A percentile compares a stretch with the other conserved stretches of the same genome.
Conservation (phyloP, 2,329 filamentous ascomycete species). For the Ophiocordyceps camponoti-floridani region DNA sequence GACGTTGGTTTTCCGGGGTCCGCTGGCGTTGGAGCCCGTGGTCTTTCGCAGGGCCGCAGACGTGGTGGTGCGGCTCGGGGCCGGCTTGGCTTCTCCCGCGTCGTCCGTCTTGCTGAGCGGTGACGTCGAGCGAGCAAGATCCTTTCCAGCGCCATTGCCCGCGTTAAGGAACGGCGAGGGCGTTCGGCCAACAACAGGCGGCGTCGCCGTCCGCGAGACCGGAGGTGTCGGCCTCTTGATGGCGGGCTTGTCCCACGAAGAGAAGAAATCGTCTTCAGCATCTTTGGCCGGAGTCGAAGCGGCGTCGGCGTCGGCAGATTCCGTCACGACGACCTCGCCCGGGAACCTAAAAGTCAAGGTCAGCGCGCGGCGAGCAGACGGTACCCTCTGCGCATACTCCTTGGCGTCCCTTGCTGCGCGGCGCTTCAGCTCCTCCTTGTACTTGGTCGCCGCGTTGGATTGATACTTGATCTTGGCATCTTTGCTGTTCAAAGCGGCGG, state of each 20-base stretch:
- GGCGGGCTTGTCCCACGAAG: slow-evolving; percentile 93
- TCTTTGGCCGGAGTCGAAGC: slow-evolving; percentile 66
- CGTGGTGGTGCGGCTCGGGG: slow-evolving; percentile 55
- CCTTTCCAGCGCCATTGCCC: slow-evolving; percentile 48
- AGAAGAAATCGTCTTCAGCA: slow-evolving; percentile 92
- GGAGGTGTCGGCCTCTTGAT: slow-evolving; percentile 95
- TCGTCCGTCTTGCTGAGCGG: slow-evolving; percentile 51
- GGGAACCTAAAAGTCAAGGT: slow-evolving; percentile 45
- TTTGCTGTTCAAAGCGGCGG: slow-evolving; percentile 86
- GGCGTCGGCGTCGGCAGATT: slow-evolving; percentile 48
- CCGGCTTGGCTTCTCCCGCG: slow-evolving; percentile 37
- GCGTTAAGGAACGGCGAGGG: slow-evolving; percentile 81
- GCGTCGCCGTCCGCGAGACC: slow-evolving; percentile 74
- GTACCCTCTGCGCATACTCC: slow-evolving; percentile 37
- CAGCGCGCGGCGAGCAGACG: slow-evolving; percentile 4
- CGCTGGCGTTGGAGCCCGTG: slow-evolving; percentile 27
- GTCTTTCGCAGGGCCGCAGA: slow-evolving; percentile 73
- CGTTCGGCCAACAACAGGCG: slow-evolving; percentile 61
- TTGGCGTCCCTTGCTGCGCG: slow-evolving; percentile 67
- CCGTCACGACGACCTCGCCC: slow-evolving; percentile 68
- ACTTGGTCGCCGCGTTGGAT: slow-evolving; percentile 82
- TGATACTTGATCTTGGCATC: slow-evolving; percentile 95
- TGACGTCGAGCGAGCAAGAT: slow-evolving; percentile 60
- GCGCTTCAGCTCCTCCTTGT: slow-evolving; percentile 90
- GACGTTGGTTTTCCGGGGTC: slow-evolving; percentile 68